These are phyloP conservation scores for Acmispon strigosus DNA, from an alignment of 306 rosid genomes.

Conservation along the genomic window DNA sequence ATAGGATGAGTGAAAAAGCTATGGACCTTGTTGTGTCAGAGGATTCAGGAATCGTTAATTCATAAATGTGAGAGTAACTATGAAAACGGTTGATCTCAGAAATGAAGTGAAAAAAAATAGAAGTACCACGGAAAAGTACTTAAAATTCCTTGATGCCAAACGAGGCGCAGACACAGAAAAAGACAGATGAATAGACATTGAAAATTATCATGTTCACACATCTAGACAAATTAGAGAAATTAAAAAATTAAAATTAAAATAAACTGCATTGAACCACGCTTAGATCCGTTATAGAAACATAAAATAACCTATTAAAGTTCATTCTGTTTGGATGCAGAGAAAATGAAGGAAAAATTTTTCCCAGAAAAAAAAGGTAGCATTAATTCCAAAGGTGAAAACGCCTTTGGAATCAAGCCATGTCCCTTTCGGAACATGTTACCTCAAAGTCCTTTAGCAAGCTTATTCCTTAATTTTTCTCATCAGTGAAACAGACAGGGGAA, in stretches of 20 bases:
- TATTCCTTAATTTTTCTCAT: background rate
- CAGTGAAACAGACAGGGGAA: background rate
- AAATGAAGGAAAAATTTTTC: background rate
- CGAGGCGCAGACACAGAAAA: slow-evolving; percentile 21
- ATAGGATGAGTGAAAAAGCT: background rate
- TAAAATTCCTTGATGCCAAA: slow-evolving; percentile 12
- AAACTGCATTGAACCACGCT: slow-evolving; percentile 23
- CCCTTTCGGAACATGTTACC: slow-evolving; percentile 23
- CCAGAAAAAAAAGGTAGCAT: background rate
- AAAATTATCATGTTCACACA: background rate
- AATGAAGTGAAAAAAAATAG: background rate
- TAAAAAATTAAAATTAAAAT: background rate
- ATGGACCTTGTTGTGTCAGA: slow-evolving; percentile 26
- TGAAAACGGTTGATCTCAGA: slow-evolving; percentile 8
- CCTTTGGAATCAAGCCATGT: slow-evolving; percentile 8
- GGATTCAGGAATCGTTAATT: slow-evolving; percentile 14
- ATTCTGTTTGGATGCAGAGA: slow-evolving; percentile 28
- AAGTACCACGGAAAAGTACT: slow-evolving; percentile 74
- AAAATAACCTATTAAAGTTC: slow-evolving; percentile 3
- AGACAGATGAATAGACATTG: slow-evolving; percentile 4
- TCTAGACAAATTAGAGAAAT: background rate
- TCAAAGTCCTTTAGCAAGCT: background rate
- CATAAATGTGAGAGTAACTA: slow-evolving; percentile 18
- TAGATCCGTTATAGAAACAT: slow-evolving; percentile 18
- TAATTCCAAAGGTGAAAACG: background rate